Evolutionary conservation across 2,329 filamentous ascomycete genomes (phyloP).

Genomic region (Colletotrichum aenigma): DNA sequence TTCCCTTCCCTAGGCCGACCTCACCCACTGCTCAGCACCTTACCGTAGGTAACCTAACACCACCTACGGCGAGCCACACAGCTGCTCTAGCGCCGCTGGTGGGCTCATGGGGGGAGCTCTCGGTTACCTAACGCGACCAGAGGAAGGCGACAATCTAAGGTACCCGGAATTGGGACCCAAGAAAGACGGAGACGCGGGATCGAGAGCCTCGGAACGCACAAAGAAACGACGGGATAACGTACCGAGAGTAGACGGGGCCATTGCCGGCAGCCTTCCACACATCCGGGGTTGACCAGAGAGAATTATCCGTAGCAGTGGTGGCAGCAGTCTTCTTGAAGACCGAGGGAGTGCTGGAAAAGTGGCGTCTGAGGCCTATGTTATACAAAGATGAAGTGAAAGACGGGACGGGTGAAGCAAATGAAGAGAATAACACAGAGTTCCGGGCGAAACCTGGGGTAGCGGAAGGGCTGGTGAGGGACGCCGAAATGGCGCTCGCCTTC

Average conservation of each 20-base stretch:
- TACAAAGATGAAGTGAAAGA: background rate
- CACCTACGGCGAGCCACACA: background rate
- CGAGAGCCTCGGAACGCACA: background rate
- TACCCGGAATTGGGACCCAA: background rate
- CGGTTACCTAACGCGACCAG: background rate
- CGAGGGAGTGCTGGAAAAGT: background rate
- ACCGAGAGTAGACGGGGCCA: background rate
- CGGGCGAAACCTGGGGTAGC: background rate
- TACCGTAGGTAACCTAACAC: background rate
- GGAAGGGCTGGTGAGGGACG: background rate
- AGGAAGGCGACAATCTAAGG: background rate
- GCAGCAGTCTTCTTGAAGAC: background rate
- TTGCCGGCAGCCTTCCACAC: background rate
- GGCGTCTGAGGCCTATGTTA: background rate
- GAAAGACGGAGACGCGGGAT: background rate
- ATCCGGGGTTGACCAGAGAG: background rate
- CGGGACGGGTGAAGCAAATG: background rate
- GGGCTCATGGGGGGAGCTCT: background rate
- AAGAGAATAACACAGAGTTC: background rate
- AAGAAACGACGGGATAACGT: background rate
- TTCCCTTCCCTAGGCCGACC: background rate
- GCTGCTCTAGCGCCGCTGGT: background rate
- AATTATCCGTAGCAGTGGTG: background rate
- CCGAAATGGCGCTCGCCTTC: background rate
- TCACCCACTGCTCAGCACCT: background rate